These are phyloP conservation scores for Pythium volutum DNA, from an alignment of 352 stramenopile genomes.

Conservation along the genomic window DNA sequence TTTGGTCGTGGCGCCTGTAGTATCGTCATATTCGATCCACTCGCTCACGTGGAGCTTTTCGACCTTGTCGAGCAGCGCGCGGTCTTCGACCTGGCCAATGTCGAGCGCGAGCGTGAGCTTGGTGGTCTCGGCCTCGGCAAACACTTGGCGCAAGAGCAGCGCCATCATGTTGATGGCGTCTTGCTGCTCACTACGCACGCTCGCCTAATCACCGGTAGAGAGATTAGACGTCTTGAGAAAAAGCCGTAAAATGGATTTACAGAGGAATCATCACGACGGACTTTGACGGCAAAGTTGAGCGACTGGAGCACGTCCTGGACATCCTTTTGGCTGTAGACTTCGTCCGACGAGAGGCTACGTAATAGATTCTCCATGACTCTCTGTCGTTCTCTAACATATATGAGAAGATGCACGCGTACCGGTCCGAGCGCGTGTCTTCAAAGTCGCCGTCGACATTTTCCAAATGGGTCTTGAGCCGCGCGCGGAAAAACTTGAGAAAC, in stretches of 20 bases:
- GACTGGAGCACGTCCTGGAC: constrained; percentile 70
- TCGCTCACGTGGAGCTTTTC: constrained; percentile 75
- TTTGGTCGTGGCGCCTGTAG: constrained; percentile 8
- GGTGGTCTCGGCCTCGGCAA: constrained; percentile 66
- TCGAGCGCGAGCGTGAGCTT: constrained; percentile 66
- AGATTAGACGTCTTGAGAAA: neutral
- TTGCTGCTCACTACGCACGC: constrained; percentile 71
- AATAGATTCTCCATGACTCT: too few species aligned
- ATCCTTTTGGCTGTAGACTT: constrained; percentile 84
- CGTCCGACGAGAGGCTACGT: constrained; percentile 63
- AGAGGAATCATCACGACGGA: too few species aligned
- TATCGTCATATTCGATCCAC: constrained; percentile 55
- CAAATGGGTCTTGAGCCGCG: constrained; percentile 66
- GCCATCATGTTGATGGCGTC: constrained; percentile 88
- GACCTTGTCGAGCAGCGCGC: constrained; percentile 67
- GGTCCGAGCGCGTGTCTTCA: constrained; percentile 78
- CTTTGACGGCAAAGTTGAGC: constrained; percentile 80
- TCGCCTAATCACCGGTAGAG: constrained; percentile 35
- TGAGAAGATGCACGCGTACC: constrained; percentile 26
- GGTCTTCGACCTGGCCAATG: constrained; percentile 71
- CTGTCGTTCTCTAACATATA: too few species aligned
- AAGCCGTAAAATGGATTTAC: too few species aligned
- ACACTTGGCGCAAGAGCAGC: constrained; percentile 77
- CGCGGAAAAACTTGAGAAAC: constrained; percentile 87
- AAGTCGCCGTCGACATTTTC: constrained; percentile 85